Conservation (phyloP, 176 grass and related monocot species). For the Poa pratensis region DNA sequence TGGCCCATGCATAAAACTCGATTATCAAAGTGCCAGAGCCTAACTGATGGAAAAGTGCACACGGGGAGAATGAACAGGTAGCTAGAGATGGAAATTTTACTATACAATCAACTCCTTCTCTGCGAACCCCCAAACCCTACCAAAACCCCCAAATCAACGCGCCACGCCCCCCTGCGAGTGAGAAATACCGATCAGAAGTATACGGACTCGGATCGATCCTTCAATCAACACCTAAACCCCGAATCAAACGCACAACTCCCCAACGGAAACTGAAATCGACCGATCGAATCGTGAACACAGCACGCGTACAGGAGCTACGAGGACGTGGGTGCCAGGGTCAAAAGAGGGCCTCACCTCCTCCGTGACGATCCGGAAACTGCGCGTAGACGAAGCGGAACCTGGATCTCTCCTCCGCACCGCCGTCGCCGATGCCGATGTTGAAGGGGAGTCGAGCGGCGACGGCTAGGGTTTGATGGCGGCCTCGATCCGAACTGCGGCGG, state of each 20-base stretch:
- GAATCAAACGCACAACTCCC: not conserved
- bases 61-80: not conserved
- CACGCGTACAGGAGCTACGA: not conserved
- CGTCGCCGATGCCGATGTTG: not conserved
- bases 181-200: not conserved
- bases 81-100: not conserved
- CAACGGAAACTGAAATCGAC: not conserved
- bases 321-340: too few relatives aligned
- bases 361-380: not conserved
- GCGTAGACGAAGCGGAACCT: too few relatives aligned
- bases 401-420: not conserved
- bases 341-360: constrained; percentile 16
- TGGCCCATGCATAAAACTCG: not conserved
- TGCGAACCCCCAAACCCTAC: constrained; percentile 29
- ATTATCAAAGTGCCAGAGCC: not conserved
- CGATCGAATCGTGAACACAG: not conserved
- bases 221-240: not conserved
- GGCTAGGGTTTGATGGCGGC: not conserved
- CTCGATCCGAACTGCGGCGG: not conserved
- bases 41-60: not conserved
- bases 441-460: not conserved
- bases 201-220: not conserved
- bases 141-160: constrained; percentile 10
- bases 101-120: not conserved
- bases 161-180: not conserved